Conservation (phyloP, 2,329 filamentous ascomycete species). For the Colletotrichum coccodes region DNA sequence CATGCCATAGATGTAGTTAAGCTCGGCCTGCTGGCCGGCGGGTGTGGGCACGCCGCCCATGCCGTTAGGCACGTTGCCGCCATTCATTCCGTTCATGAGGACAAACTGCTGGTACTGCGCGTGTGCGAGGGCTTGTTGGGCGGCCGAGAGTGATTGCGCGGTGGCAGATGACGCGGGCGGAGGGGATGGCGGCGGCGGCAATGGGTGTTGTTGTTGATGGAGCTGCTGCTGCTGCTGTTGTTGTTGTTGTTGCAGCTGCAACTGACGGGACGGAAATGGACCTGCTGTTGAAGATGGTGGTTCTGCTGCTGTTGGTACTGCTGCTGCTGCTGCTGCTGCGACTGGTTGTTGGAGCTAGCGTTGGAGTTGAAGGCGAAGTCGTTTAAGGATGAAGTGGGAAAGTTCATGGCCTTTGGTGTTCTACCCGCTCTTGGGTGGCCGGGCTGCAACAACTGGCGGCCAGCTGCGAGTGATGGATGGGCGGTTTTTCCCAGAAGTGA, state of each 20-base stretch:
- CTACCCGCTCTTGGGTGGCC: neutral
- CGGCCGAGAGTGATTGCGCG: slow-evolving; percentile 34
- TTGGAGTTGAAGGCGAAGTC: slow-evolving; percentile 41
- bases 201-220: slow-evolving; percentile 33
- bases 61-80: slow-evolving; percentile 56
- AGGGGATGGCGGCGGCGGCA: slow-evolving; percentile 32
- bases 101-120: slow-evolving; percentile 35
- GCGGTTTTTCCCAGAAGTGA: slow-evolving; percentile 8
- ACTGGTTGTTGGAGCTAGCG: slow-evolving; percentile 35
- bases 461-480: slow-evolving; percentile 25
- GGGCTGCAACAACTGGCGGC: slow-evolving; percentile 27
- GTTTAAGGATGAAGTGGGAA: slow-evolving; percentile 41
- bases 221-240: slow-evolving; percentile 36
- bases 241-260: slow-evolving; percentile 33
- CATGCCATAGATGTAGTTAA: slow-evolving; percentile 75
- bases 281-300: slow-evolving; percentile 34
- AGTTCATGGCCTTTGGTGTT: slow-evolving; percentile 41
- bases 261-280: slow-evolving; percentile 29
- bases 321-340: slow-evolving; percentile 32
- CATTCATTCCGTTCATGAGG: slow-evolving; percentile 62
- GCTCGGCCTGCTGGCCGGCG: slow-evolving; percentile 75
- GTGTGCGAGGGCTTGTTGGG: slow-evolving; percentile 33
- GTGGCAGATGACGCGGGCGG: slow-evolving; percentile 19
- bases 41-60: slow-evolving; percentile 65
- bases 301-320: slow-evolving; percentile 34